These are phyloP conservation scores for Tuber aestivum DNA, from an alignment of 495 filamentous ascomycete genomes.

Conservation along the genomic window DNA sequence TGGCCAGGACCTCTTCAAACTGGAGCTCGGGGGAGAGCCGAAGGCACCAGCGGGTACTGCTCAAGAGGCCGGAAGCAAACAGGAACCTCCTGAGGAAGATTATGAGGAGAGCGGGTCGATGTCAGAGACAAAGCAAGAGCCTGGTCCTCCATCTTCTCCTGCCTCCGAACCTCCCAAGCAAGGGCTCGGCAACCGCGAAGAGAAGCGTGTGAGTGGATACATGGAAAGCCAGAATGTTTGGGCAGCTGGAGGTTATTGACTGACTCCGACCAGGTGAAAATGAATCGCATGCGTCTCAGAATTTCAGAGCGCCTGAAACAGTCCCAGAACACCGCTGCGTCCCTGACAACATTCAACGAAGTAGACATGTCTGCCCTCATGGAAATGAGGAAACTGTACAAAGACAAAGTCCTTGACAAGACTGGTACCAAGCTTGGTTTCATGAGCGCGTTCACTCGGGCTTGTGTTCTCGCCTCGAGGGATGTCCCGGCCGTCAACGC, in stretches of 20 bases:
- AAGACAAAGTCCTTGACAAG: slow-evolving; percentile 92
- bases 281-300: slow-evolving; percentile 97
- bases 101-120: slow-evolving; percentile 42
- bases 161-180: slow-evolving; percentile 45
- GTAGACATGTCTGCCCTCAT: slow-evolving; percentile 98
- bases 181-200: slow-evolving; percentile 69
- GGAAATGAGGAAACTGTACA: slow-evolving; percentile 94
- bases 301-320: slow-evolving; percentile 98
- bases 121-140: slow-evolving; percentile 44
- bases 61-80: slow-evolving; percentile 45
- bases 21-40: slow-evolving; percentile 70
- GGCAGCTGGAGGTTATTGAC: slow-evolving; percentile 10
- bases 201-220: slow-evolving; percentile 64
- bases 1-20: slow-evolving; percentile 78
- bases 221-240: neutral
- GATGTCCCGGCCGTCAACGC: slow-evolving; percentile 95
- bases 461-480: slow-evolving; percentile 85
- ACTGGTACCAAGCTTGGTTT: slow-evolving; percentile 96
- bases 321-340: slow-evolving; percentile 96
- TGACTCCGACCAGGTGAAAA: slow-evolving; percentile 67
- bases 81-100: slow-evolving; percentile 47
- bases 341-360: slow-evolving; percentile 97
- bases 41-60: slow-evolving; percentile 49
- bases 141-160: slow-evolving; percentile 16
- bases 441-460: slow-evolving; percentile 95